These are phyloP conservation scores for Endocarpon pusillum DNA, from an alignment of 495 filamentous ascomycete species.

Conservation along the genomic window DNA sequence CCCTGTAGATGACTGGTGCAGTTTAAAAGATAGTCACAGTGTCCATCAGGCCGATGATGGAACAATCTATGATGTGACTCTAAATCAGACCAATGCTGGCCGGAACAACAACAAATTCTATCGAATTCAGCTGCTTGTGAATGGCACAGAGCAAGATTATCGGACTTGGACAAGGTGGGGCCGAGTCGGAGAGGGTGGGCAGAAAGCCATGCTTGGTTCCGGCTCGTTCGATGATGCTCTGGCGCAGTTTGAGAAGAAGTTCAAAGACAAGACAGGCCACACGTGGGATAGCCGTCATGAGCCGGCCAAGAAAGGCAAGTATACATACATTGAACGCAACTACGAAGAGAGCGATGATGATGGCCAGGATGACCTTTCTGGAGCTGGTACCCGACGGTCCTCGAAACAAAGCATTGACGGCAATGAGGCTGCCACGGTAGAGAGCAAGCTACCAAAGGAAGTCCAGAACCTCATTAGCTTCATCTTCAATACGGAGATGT, in stretches of 20 bases:
- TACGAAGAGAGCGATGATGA: slow-evolving; percentile 56
- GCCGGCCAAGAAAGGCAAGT: slow-evolving; percentile 45
- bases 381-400: no score
- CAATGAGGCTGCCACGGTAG: slow-evolving; percentile 12
- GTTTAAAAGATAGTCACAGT: slow-evolving; percentile 17
- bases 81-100: slow-evolving; percentile 39
- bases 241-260: slow-evolving; percentile 47
- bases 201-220: slow-evolving; percentile 29
- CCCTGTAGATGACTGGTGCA: no score
- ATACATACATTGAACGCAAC: slow-evolving; percentile 55
- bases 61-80: slow-evolving; percentile 46
- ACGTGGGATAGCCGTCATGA: slow-evolving; percentile 45
- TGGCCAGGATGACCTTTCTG: slow-evolving; percentile 22
- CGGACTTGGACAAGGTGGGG: slow-evolving; percentile 59
- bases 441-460: slow-evolving; percentile 38
- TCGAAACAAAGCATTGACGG: slow-evolving; percentile 16
- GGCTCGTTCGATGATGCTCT: slow-evolving; percentile 29
- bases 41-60: slow-evolving; percentile 49
- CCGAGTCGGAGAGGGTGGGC: slow-evolving; percentile 56
- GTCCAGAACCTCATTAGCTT: slow-evolving; percentile 54
- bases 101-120: slow-evolving; percentile 38
- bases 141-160: slow-evolving; percentile 16
- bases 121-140: slow-evolving; percentile 33
- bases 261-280: slow-evolving; percentile 61
- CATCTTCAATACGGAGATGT: slow-evolving; percentile 64